These are phyloP conservation scores for Pleurotus tuoliensis DNA, from an alignment of 768 basidiomycete genomes.

Conservation along the genomic window DNA sequence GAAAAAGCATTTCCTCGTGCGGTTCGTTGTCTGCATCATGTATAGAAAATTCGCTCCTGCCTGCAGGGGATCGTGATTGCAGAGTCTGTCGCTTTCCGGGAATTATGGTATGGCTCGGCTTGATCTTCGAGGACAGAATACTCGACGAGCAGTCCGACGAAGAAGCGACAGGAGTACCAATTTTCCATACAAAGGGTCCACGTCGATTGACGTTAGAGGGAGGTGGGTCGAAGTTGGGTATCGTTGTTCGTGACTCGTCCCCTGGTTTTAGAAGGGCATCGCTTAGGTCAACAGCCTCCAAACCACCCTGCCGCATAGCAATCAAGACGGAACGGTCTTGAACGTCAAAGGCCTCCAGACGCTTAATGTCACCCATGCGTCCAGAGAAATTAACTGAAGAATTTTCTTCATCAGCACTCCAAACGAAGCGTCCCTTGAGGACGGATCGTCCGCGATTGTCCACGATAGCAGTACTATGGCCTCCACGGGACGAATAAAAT, in stretches of 20 bases:
- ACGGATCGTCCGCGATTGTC: constrained; percentile 85
- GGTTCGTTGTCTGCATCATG: constrained; percentile 51
- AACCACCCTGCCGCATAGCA: constrained; percentile 81
- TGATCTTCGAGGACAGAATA: constrained; percentile 36
- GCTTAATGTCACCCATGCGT: constrained; percentile 79
- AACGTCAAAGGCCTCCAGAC: constrained; percentile 79
- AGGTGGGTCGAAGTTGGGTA: constrained; percentile 71
- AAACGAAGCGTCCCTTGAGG: constrained; percentile 73
- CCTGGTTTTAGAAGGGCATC: constrained; percentile 79
- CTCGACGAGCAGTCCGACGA: constrained; percentile 30
- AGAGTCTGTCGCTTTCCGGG: constrained; percentile 48
- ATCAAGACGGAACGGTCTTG: constrained; percentile 73
- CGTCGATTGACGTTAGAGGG: constrained; percentile 62
- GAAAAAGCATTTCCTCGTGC: constrained; percentile 72
- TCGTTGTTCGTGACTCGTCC: constrained; percentile 66
- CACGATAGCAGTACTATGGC: constrained; percentile 84
- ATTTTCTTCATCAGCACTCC: constrained; percentile 67
- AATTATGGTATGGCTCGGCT: constrained; percentile 29
- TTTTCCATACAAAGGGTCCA: constrained; percentile 78
- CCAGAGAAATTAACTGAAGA: constrained; percentile 31
- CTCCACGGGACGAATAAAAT: constrained; percentile 86
- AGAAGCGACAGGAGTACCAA: constrained; percentile 63
- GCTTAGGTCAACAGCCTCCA: constrained; percentile 76
- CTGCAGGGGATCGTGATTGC: constrained; percentile 40
- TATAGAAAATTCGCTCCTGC: constrained; percentile 47